phyloP scores from a whole-genome alignment of 177 flowering plant species.

The Tripterygium wilfordii region DNA sequence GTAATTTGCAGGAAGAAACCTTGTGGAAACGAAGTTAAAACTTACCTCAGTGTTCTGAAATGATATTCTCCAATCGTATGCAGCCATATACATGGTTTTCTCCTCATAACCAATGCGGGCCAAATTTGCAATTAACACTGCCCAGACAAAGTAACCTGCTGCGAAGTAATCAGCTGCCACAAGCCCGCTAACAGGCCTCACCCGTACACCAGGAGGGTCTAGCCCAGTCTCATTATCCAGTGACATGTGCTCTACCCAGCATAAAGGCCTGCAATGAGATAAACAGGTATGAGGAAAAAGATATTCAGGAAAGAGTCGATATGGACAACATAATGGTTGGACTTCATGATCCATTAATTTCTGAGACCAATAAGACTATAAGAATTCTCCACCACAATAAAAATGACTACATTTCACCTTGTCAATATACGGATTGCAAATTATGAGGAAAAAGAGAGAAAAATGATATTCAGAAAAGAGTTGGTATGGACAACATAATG shows the following conservation, averaged over 20 bases:
- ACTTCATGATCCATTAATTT: too few species aligned
- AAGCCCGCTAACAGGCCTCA: constrained; percentile 85
- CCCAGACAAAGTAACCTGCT: constrained; percentile 99
- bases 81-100: constrained; percentile 97
- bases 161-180: constrained; percentile 98
- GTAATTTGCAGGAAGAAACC: too few species aligned
- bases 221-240: constrained; percentile 92
- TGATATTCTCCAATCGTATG: constrained; percentile 95
- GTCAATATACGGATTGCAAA: too few species aligned
- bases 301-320: not conserved
- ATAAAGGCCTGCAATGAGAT: constrained; percentile 66
- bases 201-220: constrained; percentile 82
- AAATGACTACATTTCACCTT: too few species aligned
- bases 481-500: too few species aligned
- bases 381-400: too few species aligned
- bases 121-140: constrained; percentile 90
- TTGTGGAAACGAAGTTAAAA: too few species aligned
- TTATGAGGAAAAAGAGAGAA: too few species aligned
- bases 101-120: constrained; percentile 97
- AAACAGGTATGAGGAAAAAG: too few species aligned
- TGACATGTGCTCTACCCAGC: constrained; percentile 96
- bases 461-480: too few species aligned
- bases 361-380: too few species aligned
- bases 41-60: constrained; percentile 91
- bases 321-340: too few species aligned